Percentiles rank a stretch among this genome's conserved stretches.
Conservation (phyloP, 176 grass and related monocot genomes). For the Rhipidocladum racemiflorum region DNA sequence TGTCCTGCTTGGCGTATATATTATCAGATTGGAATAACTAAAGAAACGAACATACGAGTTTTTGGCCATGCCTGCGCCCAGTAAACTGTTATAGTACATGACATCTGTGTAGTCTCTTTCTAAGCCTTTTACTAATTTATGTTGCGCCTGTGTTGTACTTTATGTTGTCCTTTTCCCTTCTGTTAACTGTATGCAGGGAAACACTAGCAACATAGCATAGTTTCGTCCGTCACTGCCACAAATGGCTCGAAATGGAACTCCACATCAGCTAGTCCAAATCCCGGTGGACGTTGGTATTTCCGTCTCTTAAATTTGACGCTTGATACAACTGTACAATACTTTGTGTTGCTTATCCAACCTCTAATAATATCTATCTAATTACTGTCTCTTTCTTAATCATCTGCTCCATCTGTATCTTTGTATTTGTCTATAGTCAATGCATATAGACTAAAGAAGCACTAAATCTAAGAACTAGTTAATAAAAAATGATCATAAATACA, state of each 20-base stretch:
- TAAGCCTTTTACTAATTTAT: not conserved
- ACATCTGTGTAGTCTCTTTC: not conserved
- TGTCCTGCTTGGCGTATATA: too few species aligned
- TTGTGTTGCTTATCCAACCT: not conserved
- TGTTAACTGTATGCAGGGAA: not conserved
- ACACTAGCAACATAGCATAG: not conserved
- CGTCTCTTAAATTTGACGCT: constrained; percentile 13
- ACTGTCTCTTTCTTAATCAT: not conserved
- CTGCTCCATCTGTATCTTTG: too few species aligned
- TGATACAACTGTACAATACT: not conserved
- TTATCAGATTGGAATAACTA: too few species aligned
- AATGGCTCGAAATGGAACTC: not conserved
- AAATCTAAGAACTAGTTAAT: too few species aligned
- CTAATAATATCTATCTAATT: not conserved
- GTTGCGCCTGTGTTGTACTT: not conserved
- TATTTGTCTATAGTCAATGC: too few species aligned
- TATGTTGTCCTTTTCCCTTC: not conserved
- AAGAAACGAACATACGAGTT: too few species aligned
- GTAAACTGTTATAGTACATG: not conserved
- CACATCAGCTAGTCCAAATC: constrained; percentile 26
- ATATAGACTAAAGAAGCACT: too few species aligned
- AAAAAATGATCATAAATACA: too few species aligned
- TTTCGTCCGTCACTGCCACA: not conserved
- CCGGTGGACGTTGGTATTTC: constrained; percentile 1
- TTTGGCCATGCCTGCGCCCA: not conserved